A percentile compares a stretch with the other conserved stretches of the same genome.
These are phyloP conservation scores for Nitzschia palea DNA, from an alignment of 108 stramenopile genomes.

Conservation along the genomic window DNA sequence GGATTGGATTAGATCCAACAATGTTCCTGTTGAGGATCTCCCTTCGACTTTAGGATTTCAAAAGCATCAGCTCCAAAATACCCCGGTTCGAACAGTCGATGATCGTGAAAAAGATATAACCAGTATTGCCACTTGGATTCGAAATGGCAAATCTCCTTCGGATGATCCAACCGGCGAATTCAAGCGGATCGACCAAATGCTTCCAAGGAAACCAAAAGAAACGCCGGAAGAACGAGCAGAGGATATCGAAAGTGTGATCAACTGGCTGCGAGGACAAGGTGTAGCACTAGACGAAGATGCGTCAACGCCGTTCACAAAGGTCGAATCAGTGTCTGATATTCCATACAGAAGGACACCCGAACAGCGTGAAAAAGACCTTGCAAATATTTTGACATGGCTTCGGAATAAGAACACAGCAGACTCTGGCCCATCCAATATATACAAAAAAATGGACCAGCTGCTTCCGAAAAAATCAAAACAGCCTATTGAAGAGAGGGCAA, in stretches of 20 bases:
- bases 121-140: slow-evolving; percentile 24
- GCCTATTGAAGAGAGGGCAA: background rate
- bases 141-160: slow-evolving; percentile 18
- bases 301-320: slow-evolving; percentile 1
- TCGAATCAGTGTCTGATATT: background rate
- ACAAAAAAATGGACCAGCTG: slow-evolving; percentile 20
- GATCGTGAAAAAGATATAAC: slow-evolving; percentile 8
- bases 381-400: slow-evolving; percentile 22
- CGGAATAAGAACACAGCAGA: background rate
- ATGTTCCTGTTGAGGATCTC: slow-evolving; percentile 5
- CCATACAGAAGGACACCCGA: slow-evolving; percentile 15
- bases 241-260: slow-evolving; percentile 37
- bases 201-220: slow-evolving; percentile 16
- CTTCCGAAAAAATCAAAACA: slow-evolving; percentile 3
- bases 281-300: slow-evolving; percentile 4
- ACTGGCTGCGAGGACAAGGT: slow-evolving; percentile 26
- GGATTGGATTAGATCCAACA: slow-evolving; percentile 27
- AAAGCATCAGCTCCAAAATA: background rate
- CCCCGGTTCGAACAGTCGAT: background rate
- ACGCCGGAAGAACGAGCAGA: slow-evolving; percentile 24
- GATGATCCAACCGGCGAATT: slow-evolving; percentile 32
- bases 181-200: slow-evolving; percentile 22
- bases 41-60: slow-evolving; percentile 12
- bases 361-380: slow-evolving; percentile 15
- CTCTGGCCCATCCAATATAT: slow-evolving; percentile 24